These are phyloP conservation scores for Brassica napus DNA, from an alignment of 345 rosid genomes.

Conservation along the genomic window DNA sequence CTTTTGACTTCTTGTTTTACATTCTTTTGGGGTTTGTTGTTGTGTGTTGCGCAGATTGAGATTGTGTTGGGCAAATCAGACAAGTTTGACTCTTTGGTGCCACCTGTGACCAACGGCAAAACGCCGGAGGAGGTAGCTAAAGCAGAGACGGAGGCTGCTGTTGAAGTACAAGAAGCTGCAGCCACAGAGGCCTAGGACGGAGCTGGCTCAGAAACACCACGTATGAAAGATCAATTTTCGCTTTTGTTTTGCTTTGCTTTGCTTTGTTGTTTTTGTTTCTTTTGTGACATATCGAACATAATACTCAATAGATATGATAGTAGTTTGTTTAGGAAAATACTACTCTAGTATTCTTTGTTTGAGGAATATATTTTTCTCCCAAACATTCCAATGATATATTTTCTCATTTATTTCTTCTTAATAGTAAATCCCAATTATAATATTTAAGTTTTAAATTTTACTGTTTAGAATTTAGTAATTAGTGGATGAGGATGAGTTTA, in stretches of 20 bases:
- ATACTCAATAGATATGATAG: conserved; percentile 15
- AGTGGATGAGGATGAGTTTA: no score
- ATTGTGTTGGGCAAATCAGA: conserved; percentile 74
- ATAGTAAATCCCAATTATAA: background rate
- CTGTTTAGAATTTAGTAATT: no score
- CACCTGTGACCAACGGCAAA: conserved; percentile 36
- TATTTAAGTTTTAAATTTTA: no score
- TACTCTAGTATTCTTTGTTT: background rate
- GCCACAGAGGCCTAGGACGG: conserved; percentile 43
- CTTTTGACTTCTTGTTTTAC: background rate
- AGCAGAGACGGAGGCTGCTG: conserved; percentile 30
- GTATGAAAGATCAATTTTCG: background rate
- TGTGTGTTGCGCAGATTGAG: conserved; percentile 50
- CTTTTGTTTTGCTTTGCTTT: conserved; percentile 5
- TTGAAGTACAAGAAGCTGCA: conserved; percentile 22
- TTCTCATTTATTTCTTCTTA: background rate
- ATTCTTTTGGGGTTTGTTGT: background rate
- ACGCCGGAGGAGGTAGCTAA: conserved; percentile 29
- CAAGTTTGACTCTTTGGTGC: conserved; percentile 67
- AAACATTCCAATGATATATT: background rate
- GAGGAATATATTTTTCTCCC: background rate
- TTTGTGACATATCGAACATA: conserved; percentile 39
- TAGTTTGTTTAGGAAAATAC: background rate
- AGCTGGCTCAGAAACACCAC: background rate
- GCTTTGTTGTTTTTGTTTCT: conserved; percentile 28